Evolutionary conservation across 2,329 filamentous ascomycete genomes (phyloP), one percentile per base, ranked within the genome.

Genomic region (Verticillium klebahnii): DNA sequence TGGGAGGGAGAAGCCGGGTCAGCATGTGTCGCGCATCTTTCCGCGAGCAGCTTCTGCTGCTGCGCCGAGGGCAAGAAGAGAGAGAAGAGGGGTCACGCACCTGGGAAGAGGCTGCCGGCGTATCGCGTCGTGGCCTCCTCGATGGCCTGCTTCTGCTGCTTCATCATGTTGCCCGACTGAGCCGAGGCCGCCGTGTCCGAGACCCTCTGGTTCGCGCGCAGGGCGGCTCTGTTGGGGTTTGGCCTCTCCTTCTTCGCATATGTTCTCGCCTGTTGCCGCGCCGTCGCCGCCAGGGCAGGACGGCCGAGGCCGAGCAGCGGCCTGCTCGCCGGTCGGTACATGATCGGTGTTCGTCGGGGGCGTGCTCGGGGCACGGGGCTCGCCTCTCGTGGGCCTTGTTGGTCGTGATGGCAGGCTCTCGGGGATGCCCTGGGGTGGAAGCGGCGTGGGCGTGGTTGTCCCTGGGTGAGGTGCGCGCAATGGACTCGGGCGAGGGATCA

Each of bases 291-390:
- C 54, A 56, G 25, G 14, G 25, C 15, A 25, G 58, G 56, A 9
- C 58, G 54, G 58, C 45, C 37, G 39, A 59, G 31, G 59, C 61
- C 64, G 61, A 63, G 57, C 8, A 65, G 50, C 40, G 63, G 58
- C 58, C 63, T 61, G 40, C 29, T 54, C 60, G 57, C 59, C 32
- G 58, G 50, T 50, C 61, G 63, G 56, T 59, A 65, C 60, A 65
- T 62, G 59, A 31, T 45, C 23, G 31, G 14, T 45, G 39, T 17
- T 50, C 6, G 45, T 50, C 8, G 45, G 19, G 34, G 45, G n/a
- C 19, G 45, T 23, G 19, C n/a, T 50, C 19, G 45, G 8, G 4
- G 6, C 34, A 11, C 34, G 34, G 34, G 9, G 40, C 40, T 23
- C n/a, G 19, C 12, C 19, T 1, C 17, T 23, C 45, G 45, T 23